These are phyloP conservation scores for Trichosporon sp. DNA, from an alignment of 1,284 basidiomycete genomes.

Conservation along the genomic window DNA sequence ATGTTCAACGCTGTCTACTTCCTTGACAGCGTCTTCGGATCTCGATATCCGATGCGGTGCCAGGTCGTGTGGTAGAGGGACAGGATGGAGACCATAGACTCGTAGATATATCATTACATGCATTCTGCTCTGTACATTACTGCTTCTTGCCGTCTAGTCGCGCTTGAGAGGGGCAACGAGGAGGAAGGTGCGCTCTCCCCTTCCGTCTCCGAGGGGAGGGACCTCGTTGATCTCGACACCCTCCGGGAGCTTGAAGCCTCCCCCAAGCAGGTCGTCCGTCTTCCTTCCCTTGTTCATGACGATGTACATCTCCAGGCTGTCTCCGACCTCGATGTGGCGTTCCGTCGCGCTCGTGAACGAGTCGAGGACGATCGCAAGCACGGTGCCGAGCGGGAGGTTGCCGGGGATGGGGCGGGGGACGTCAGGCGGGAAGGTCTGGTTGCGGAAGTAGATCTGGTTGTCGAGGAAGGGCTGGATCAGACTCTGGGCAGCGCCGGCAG, in stretches of 20 bases:
- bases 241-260: constrained; percentile 53
- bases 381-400: constrained; percentile 73
- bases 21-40: constrained; percentile 12
- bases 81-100: neutral
- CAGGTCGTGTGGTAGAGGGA: constrained; percentile 24
- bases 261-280: constrained; percentile 59
- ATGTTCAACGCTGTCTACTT: constrained; percentile 29
- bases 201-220: constrained; percentile 37
- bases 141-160: constrained; percentile 32
- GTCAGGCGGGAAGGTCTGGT: constrained; percentile 56
- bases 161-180: constrained; percentile 46
- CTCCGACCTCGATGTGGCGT: constrained; percentile 94
- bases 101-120: constrained; percentile 22
- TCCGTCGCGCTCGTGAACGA: constrained; percentile 79
- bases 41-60: constrained; percentile 27
- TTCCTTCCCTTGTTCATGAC: constrained; percentile 67
- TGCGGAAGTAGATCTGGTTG: constrained; percentile 98
- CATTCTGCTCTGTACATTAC: constrained; percentile 18
- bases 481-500: constrained; percentile 83
- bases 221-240: constrained; percentile 56
- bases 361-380: constrained; percentile 82
- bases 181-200: constrained; percentile 44
- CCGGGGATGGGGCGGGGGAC: constrained; percentile 63
- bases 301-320: constrained; percentile 85
- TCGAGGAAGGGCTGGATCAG: constrained; percentile 93